Evolutionary conservation across 202 grass and related monocot genomes (phyloP).

Genomic region (Carex sylvatica): DNA sequence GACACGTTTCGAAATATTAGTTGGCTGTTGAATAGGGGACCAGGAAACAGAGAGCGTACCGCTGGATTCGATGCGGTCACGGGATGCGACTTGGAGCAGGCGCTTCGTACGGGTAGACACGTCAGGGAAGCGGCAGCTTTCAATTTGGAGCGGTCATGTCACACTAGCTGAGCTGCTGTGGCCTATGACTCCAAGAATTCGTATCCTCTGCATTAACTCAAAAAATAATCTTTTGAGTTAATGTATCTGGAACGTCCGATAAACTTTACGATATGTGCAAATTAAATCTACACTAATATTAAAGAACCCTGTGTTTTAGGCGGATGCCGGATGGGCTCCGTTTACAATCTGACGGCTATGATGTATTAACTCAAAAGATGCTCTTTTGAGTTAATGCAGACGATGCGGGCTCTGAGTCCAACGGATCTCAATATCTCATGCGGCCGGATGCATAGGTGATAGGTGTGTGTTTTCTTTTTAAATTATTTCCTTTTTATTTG

Average conservation of each 20-base stretch:
- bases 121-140: neutral
- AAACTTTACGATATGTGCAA: no score
- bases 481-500: neutral
- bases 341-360: no score
- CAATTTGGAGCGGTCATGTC: neutral
- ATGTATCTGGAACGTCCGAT: no score
- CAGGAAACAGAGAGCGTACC: neutral
- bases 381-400: no score
- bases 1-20: slow-evolving; percentile 17
- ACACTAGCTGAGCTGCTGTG: neutral
- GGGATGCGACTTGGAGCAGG: neutral
- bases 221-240: no score
- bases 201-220: no score
- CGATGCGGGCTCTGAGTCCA: no score
- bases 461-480: neutral
- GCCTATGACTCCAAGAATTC: neutral
- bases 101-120: neutral
- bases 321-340: no score
- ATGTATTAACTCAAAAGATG: no score
- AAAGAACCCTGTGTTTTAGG: no score
- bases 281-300: no score
- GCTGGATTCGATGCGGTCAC: neutral
- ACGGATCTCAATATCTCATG: neutral
- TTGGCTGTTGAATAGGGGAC: neutral
- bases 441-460: neutral